Evolutionary conservation across 176 grass and related monocot genomes (phyloP).

Genomic region (Musa itinerans): DNA sequence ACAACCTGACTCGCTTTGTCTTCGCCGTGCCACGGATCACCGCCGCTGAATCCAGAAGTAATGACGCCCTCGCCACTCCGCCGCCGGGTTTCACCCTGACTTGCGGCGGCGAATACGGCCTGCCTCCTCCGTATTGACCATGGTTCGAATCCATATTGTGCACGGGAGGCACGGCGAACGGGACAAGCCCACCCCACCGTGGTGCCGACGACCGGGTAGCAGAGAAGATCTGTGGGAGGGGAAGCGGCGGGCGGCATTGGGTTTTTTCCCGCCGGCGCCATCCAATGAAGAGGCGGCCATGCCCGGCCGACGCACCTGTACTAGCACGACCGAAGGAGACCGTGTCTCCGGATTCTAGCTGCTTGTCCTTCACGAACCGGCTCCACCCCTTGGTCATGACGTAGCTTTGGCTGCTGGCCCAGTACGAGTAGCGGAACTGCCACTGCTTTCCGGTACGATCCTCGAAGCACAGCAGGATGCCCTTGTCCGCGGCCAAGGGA

Average conservation of each 20-base stretch:
- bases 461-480: constrained; percentile 1
- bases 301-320: neutral
- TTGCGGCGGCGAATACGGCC: neutral
- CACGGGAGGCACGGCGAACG: neutral
- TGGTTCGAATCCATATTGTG: neutral
- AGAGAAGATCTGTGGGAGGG: neutral
- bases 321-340: constrained; percentile 45
- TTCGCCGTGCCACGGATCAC: neutral
- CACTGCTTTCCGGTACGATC: constrained; percentile 6
- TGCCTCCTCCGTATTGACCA: neutral
- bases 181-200: neutral
- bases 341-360: constrained; percentile 72
- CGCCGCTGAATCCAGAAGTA: neutral
- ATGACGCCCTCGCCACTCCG: neutral
- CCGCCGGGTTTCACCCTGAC: neutral
- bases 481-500: neutral
- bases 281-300: neutral
- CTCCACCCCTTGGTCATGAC: constrained; percentile 99
- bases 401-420: constrained; percentile 99
- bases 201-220: neutral
- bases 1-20: constrained; percentile 1
- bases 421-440: constrained; percentile 93
- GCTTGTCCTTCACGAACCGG: constrained; percentile 93
- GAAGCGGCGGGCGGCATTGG: neutral
- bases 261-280: neutral